A percentile compares a stretch with the other conserved stretches of the same genome.
These are phyloP conservation scores for Leccinellum albellum DNA, from an alignment of 768 basidiomycete species.

Conservation along the genomic window DNA sequence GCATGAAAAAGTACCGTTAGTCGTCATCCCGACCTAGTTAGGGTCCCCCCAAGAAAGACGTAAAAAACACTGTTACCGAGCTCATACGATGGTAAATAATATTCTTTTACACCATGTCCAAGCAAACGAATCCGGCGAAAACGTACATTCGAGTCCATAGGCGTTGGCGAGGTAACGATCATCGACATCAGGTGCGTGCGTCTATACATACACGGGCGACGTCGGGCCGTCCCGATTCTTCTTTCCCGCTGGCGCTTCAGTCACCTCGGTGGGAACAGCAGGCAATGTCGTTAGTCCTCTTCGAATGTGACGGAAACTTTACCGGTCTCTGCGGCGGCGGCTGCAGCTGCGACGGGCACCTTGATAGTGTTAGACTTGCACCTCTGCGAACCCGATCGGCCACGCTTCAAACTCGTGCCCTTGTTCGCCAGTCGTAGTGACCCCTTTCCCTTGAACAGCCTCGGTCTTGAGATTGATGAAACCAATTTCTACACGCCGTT, in stretches of 20 bases:
- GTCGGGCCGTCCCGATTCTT: conserved; percentile 1
- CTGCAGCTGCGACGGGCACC: not conserved
- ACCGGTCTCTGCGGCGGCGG: not conserved
- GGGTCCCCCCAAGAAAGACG: no score
- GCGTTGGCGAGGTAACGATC: conserved; percentile 15
- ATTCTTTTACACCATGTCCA: not conserved
- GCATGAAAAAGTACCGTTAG: no score
- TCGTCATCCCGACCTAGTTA: no score
- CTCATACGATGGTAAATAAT: no score
- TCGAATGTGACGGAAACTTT: not conserved
- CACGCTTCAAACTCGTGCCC: conserved; percentile 5
- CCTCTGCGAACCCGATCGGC: conserved; percentile 1
- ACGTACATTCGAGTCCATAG: conserved; percentile 14
- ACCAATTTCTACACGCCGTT: conserved; percentile 8
- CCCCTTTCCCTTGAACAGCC: not conserved
- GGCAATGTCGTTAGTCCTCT: not conserved
- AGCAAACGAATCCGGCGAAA: not conserved
- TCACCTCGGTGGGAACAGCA: not conserved
- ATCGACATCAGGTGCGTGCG: conserved; percentile 29
- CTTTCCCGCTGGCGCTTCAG: not conserved
- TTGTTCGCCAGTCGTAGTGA: not conserved
- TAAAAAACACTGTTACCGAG: no score
- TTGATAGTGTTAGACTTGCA: conserved; percentile 7
- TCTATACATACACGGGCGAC: conserved; percentile 12
- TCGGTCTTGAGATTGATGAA: conserved; percentile 13